These are phyloP conservation scores for Knoxdaviesia capensis DNA, from an alignment of 2,329 filamentous ascomycete species.

Conservation along the genomic window DNA sequence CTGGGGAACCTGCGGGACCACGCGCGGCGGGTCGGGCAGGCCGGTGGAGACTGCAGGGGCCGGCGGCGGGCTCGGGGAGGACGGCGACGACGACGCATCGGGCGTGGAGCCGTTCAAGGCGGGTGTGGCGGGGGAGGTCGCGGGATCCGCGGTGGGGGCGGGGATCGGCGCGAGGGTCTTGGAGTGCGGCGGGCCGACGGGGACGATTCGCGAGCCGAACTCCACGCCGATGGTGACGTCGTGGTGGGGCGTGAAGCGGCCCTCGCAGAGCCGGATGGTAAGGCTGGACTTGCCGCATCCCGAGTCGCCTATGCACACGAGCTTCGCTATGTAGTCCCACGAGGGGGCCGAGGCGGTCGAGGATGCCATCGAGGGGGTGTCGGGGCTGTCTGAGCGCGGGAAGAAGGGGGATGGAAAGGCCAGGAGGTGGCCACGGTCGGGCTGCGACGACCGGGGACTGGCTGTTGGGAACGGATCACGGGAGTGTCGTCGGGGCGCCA, in stretches of 20 bases:
- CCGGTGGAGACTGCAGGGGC: slow-evolving; percentile 13
- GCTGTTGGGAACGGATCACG: too few species aligned
- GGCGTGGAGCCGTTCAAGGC: slow-evolving; percentile 1
- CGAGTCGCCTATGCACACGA: slow-evolving; percentile 92
- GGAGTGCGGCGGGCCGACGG: slow-evolving; percentile 63
- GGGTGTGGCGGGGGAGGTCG: neutral
- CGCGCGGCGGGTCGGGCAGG: slow-evolving; percentile 30
- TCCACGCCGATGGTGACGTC: slow-evolving; percentile 96
- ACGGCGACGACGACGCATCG: neutral
- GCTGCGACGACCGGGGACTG: neutral
- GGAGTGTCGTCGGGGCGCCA: too few species aligned
- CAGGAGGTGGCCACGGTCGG: too few species aligned
- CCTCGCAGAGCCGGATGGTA: slow-evolving; percentile 89
- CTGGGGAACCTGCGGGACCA: slow-evolving; percentile 17
- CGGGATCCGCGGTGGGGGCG: slow-evolving; percentile 6
- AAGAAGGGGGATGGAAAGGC: too few species aligned
- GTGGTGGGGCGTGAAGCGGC: slow-evolving; percentile 82
- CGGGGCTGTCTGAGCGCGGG: too few species aligned
- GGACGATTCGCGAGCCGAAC: slow-evolving; percentile 82
- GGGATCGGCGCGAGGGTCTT: slow-evolving; percentile 16
- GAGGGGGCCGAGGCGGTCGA: slow-evolving; percentile 30
- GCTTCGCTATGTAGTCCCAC: slow-evolving; percentile 98
- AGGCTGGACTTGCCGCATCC: slow-evolving; percentile 90
- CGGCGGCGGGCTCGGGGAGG: neutral
- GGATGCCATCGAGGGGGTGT: too few species aligned